Evolutionary conservation across 1,284 basidiomycete species (phyloP).

Genomic region (Pascua sp.): DNA sequence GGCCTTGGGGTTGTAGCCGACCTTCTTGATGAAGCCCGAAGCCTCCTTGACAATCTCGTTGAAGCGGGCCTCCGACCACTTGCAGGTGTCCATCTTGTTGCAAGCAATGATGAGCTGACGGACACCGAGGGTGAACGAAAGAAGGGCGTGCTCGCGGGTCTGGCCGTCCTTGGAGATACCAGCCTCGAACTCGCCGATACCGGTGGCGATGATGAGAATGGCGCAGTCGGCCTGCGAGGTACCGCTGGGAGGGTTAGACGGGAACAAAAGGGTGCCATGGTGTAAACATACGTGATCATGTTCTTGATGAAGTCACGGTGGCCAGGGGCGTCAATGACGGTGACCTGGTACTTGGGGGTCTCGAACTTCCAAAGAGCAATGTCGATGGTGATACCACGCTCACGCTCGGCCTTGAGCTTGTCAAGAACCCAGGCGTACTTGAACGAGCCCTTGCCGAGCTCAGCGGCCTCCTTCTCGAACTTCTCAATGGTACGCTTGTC

Average conservation of each 20-base stretch:
- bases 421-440: slow-evolving; percentile 99
- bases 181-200: slow-evolving; percentile 99
- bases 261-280: neutral
- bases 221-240: slow-evolving; percentile 99
- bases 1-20: slow-evolving; percentile 99
- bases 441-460: slow-evolving; percentile 97
- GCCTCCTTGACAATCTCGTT: slow-evolving; percentile 99
- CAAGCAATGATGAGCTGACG: slow-evolving; percentile 99
- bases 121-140: slow-evolving; percentile 99
- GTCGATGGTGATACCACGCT: slow-evolving; percentile 99
- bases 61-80: slow-evolving; percentile 99
- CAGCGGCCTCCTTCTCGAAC: slow-evolving; percentile 99
- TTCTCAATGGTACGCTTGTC: slow-evolving; percentile 99
- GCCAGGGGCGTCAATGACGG: slow-evolving; percentile 88
- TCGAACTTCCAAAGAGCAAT: slow-evolving; percentile 98
- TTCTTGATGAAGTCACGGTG: slow-evolving; percentile 99
- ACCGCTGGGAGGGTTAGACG: slow-evolving; percentile 55
- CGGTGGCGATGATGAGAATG: slow-evolving; percentile 91
- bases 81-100: slow-evolving; percentile 59
- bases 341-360: slow-evolving; percentile 84
- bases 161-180: slow-evolving; percentile 99
- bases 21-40: slow-evolving; percentile 99
- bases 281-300: slow-evolving; percentile 79
- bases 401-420: slow-evolving; percentile 97
- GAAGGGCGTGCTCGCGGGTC: slow-evolving; percentile 99